A percentile compares a stretch with the other conserved stretches of the same genome.
phyloP scores from a whole-genome alignment of 257 asterid genomes.

The Apocynum venetum region DNA sequence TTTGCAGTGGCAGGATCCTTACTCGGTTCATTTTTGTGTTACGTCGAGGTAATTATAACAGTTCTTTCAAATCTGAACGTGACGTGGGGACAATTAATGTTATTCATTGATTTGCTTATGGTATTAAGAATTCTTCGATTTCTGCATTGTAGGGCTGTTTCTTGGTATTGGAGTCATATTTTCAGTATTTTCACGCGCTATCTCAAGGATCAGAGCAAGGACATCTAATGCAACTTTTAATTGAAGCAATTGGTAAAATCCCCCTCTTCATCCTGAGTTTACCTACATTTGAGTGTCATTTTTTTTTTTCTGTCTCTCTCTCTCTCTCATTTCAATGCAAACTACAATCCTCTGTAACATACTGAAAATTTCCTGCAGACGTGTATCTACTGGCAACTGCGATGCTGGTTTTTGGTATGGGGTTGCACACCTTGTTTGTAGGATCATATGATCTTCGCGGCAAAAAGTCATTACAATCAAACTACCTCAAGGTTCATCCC shows the following conservation, averaged over 20 bases:
- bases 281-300: background rate
- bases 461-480: slow-evolving; percentile 23
- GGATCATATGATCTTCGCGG: slow-evolving; percentile 33
- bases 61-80: background rate
- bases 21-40: slow-evolving; percentile 63
- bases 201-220: slow-evolving; percentile 39
- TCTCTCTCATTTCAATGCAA: background rate
- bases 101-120: background rate
- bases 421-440: slow-evolving; percentile 62
- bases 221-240: slow-evolving; percentile 48
- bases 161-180: slow-evolving; percentile 44
- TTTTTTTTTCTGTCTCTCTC: background rate
- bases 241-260: slow-evolving; percentile 69
- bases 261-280: background rate
- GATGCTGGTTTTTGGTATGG: slow-evolving; percentile 69
- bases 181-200: slow-evolving; percentile 51
- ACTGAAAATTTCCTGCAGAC: slow-evolving; percentile 38
- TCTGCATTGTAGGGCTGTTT: slow-evolving; percentile 56
- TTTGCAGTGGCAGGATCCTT: slow-evolving; percentile 79
- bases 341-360: background rate
- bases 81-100: background rate
- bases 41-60: slow-evolving; percentile 47
- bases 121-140: background rate
- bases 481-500: slow-evolving; percentile 19
- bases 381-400: slow-evolving; percentile 81